Percentiles rank a stretch among this genome's conserved stretches.
Evolutionary conservation across 2,329 filamentous ascomycete genomes (phyloP).

Genomic region (Colletotrichum phormii): DNA sequence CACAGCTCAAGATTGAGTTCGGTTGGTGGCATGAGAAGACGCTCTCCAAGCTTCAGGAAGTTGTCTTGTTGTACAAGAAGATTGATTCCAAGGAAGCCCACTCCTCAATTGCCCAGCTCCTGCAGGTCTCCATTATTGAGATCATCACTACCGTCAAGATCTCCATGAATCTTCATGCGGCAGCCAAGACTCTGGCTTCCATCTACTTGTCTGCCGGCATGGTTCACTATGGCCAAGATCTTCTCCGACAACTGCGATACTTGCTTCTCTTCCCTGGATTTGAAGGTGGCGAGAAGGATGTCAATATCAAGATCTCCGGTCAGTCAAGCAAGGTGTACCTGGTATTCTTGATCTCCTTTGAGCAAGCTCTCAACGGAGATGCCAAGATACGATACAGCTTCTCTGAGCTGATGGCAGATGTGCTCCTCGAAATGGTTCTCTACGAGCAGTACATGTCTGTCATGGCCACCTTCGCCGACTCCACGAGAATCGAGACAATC

Average conservation of each 20-base stretch:
- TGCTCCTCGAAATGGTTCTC: constrained; percentile 51
- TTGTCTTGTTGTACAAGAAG: constrained; percentile 55
- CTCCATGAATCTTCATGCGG: constrained; percentile 60
- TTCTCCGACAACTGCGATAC: constrained; percentile 61
- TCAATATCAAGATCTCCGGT: constrained; percentile 51
- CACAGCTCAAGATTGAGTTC: constrained; percentile 53
- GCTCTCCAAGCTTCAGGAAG: constrained; percentile 54
- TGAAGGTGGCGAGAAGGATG: constrained; percentile 39
- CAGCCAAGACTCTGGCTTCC: constrained; percentile 57
- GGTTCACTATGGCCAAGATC: constrained; percentile 50
- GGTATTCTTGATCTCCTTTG: constrained; percentile 58
- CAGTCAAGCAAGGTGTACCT: constrained; percentile 51
- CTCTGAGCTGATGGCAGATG: constrained; percentile 54
- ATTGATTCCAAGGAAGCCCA: constrained; percentile 52
- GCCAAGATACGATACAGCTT: constrained; percentile 47
- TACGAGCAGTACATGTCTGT: constrained; percentile 49
- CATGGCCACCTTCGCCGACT: constrained; percentile 40
- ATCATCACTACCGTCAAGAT: constrained; percentile 49
- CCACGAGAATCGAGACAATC: constrained; percentile 44
- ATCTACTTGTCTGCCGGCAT: constrained; percentile 58
- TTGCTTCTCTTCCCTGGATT: constrained; percentile 61
- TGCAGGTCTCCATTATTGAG: constrained; percentile 54
- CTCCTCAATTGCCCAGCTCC: constrained; percentile 49
- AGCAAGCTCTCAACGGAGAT: constrained; percentile 52
- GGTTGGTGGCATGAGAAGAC: constrained; percentile 60